Evolutionary conservation across 306 rosid species (phyloP), one percentile per base, ranked within the genome.

Genomic region (Medicago lupulina): DNA sequence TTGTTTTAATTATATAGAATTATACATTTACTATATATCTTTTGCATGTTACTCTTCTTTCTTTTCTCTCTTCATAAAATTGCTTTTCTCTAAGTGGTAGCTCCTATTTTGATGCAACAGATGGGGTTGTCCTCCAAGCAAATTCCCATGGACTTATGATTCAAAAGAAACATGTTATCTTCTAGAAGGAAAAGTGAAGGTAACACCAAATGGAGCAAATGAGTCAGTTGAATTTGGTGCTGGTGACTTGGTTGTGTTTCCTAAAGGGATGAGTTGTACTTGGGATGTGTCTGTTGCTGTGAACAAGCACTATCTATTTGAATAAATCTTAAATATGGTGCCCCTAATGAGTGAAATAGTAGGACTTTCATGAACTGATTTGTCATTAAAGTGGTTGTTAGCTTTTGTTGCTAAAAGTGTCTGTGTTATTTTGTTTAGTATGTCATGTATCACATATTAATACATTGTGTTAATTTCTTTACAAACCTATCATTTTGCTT

Each of bases 161-260:
- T 84, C 89, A 36, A 90, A 84, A 74, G 98, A 94, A 83, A 92
- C 87, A 0, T 92, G 96, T 75, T 94, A 85, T 78, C 83, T 94
- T 76, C 77, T 94, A 57, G 73, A 94, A 77, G 98, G 97, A 62
- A 86, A 90, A 79, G 97, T 92, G 67, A 92, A 87, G 82, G 97
- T 94, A 7, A 86, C 92, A 9, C 98, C 98, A 0, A 84, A 70
- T 53, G 98, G 97, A 7, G 77, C 92, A n/a, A 65, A 83, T 19
- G 96, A 92, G 76, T 28, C 91, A 0, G 96, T 94, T 34, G 97
- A 94, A 89, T 85, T 94, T 78, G 90, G 85, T 63, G 96, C 96
- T 17, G 98, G 98, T 50, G 98, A 94, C 85, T 90, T 94, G 83
- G 97, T 94, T 64, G 96, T 83, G 77, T 94, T 94, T 74, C 98